Base-by-base conservation (phyloP, 176 grass and related monocot genomes). In the Canna indica region DNA sequence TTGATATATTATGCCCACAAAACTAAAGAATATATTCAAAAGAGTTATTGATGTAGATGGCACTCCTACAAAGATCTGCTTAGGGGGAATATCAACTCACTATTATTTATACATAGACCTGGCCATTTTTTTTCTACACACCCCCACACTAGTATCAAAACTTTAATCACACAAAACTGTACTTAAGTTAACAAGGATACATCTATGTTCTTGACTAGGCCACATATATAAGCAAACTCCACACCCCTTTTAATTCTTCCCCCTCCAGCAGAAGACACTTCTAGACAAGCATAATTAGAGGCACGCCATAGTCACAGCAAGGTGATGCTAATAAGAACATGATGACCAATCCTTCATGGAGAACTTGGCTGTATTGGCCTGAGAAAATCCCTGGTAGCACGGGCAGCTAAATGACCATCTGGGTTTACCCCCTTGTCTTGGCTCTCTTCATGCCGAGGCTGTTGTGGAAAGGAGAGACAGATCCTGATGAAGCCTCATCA, bases 391-490 rank as follows among this genome's bases (percentile, higher is more conserved):
- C 16, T 29, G 17, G 25, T 7, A 22, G 42, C 14, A 11, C 26
- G 25, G 8, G n/a, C 18, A 38, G 35, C 34, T 33, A 18, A 66
- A 70, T 47, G 27, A 20, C 42, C 27, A 50, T 48, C 27, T 70
- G 26, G 20, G 7, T 47, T 47, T 24, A 70, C 41, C 76, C 81
- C 28, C 64, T 72, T 50, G 76, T 83, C 81, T 83, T 83, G 44
- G 76, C 81, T 48, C 81, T 78, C 65, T 78, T 83, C 81, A 83
- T 79, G 69, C 76, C 35, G 41, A 83, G 71, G 75, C 18, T 83
- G 74, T 36, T 65, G 27, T 70, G 75, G 32, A 83, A 83, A 7
- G 81, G 81, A 32, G 81, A 83, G 11, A 79, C 64, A 3, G 76
- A 83, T n/a, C 76, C 76, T 12, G 71, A 79, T 3, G 71, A 75